These are phyloP conservation scores for Cyberlindnera samutprakarnensis DNA, from an alignment of 805 yeast species.

Conservation along the genomic window DNA sequence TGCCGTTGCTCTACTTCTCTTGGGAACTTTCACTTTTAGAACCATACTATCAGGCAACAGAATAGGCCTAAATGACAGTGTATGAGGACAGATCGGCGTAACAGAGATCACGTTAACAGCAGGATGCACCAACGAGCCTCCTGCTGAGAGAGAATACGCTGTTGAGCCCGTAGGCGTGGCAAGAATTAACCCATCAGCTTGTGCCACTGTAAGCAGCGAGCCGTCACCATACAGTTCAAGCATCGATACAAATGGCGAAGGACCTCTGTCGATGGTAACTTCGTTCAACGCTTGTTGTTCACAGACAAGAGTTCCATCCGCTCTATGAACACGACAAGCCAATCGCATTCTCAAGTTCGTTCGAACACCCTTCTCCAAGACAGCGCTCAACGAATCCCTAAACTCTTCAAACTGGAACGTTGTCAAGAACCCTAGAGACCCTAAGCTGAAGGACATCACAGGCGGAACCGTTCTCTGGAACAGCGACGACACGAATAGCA, in stretches of 20 bases:
- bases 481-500: conserved; percentile 76
- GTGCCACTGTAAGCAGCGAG: conserved; percentile 77
- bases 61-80: conserved; percentile 87
- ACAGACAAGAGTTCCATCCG: conserved; percentile 33
- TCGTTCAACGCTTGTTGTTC: conserved; percentile 81
- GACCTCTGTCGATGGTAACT: conserved; percentile 87
- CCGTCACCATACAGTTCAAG: conserved; percentile 87
- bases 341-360: conserved; percentile 83
- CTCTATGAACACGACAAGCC: conserved; percentile 63
- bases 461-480: conserved; percentile 90
- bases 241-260: conserved; percentile 86
- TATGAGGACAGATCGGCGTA: conserved; percentile 95
- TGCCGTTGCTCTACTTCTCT: conserved; percentile 78
- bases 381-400: conserved; percentile 45
- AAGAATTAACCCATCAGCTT: conserved; percentile 87
- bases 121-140: conserved; percentile 92
- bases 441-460: conserved; percentile 78
- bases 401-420: conserved; percentile 76
- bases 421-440: conserved; percentile 89
- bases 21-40: conserved; percentile 75
- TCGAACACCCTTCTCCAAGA: conserved; percentile 63
- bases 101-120: conserved; percentile 88
- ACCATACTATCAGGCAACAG: conserved; percentile 90
- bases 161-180: conserved; percentile 97
- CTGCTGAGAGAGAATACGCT: conserved; percentile 91